Percentiles rank a stretch among this genome's conserved stretches.
These are phyloP conservation scores for Neurospora sublineolata DNA, from an alignment of 495 filamentous ascomycete species.

Conservation along the genomic window DNA sequence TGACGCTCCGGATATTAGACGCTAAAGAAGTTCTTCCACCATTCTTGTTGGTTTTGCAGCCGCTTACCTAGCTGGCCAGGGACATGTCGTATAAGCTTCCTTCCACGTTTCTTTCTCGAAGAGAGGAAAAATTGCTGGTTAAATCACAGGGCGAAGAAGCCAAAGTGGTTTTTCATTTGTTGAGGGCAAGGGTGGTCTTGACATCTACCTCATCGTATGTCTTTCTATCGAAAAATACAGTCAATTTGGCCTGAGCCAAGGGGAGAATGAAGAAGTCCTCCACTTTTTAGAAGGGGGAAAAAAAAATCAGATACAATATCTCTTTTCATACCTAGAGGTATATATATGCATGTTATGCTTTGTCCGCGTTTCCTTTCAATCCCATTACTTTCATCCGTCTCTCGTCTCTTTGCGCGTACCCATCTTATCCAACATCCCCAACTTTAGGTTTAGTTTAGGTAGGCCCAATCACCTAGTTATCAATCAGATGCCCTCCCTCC, in stretches of 20 bases:
- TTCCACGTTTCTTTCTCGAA: not conserved
- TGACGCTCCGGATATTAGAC: not conserved
- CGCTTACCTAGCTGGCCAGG: not conserved
- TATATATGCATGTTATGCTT: not conserved
- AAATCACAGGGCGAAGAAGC: not conserved
- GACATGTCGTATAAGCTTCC: not conserved
- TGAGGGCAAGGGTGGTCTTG: not conserved
- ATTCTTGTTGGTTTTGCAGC: not conserved
- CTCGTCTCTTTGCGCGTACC: not conserved
- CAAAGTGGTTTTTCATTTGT: not conserved
- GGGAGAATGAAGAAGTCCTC: not conserved
- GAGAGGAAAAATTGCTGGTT: not conserved
- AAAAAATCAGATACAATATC: not conserved
- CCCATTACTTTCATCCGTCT: not conserved
- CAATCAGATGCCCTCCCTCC: not conserved
- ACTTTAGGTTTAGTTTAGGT: not conserved
- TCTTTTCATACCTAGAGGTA: not conserved
- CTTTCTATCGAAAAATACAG: not conserved
- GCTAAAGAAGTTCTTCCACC: not conserved
- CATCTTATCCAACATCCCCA: not conserved
- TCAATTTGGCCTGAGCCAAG: not conserved
- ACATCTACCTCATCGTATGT: not conserved
- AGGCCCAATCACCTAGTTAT: not conserved
- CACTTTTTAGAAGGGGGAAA: not conserved
- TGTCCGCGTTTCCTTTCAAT: not conserved